Conservation (phyloP, 106 monocot species). For the Apostasia ramifera region DNA sequence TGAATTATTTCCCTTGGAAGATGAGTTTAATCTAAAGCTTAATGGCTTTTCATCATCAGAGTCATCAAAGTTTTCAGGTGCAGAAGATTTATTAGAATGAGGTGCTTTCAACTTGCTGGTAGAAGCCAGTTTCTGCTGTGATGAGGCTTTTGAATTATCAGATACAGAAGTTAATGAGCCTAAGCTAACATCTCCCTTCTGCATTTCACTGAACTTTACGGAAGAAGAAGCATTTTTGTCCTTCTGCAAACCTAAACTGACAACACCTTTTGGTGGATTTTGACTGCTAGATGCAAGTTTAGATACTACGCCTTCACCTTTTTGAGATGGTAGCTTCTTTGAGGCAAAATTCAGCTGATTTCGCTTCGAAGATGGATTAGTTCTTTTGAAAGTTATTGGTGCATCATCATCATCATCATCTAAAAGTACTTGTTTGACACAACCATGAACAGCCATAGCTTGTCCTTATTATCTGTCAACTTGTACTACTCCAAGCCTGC, state of each 20-base stretch:
- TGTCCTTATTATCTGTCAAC: background rate
- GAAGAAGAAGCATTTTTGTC: conserved; percentile 11
- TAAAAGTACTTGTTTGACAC: conserved; percentile 17
- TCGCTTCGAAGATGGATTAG: conserved; percentile 18
- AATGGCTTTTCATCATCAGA: conserved; percentile 27
- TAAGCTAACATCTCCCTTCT: background rate
- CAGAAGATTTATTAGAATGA: conserved; percentile 2
- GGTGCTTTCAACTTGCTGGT: background rate
- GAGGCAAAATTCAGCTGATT: conserved; percentile 22
- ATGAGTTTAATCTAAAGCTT: conserved; percentile 12
- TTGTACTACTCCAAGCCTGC: background rate
- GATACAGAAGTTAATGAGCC: conserved; percentile 5
- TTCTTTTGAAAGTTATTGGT: conserved; percentile 42
- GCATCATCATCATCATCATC: conserved; percentile 55
- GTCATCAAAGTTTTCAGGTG: conserved; percentile 16
- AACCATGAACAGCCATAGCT: conserved; percentile 26
- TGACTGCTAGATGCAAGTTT: conserved; percentile 5
- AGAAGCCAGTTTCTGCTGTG: conserved; percentile 6
- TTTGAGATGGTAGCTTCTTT: conserved; percentile 28
- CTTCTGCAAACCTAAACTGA: conserved; percentile 13
- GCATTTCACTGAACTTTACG: conserved; percentile 8
- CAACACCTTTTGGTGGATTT: conserved; percentile 6
- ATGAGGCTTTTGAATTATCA: conserved; percentile 5
- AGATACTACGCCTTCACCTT: conserved; percentile 10
- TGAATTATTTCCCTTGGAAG: conserved; percentile 8